These are phyloP conservation scores for Chlamydomonas schloesseri DNA, from an alignment of 139 green algal genomes.

Conservation along the genomic window DNA sequence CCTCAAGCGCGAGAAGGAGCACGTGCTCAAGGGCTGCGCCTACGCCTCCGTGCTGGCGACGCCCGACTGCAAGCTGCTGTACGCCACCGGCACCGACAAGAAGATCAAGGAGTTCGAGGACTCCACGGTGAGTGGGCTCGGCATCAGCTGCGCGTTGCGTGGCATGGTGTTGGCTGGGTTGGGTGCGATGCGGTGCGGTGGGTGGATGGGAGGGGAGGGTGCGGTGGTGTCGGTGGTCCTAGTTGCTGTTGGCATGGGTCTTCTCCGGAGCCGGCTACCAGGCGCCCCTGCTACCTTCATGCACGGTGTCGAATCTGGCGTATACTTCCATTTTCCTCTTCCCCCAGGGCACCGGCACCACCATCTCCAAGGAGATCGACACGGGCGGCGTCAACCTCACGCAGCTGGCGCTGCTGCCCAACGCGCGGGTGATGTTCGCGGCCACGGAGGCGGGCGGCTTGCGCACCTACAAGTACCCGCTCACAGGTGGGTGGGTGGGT, in stretches of 20 bases:
- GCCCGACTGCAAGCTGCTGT: conserved; percentile 77
- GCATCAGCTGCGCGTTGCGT: too few relatives aligned
- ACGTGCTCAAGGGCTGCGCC: conserved; percentile 75
- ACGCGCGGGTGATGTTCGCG: conserved; percentile 78
- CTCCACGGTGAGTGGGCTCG: conserved; percentile 14
- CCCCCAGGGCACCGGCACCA: conserved; percentile 67
- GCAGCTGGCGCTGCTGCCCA: conserved; percentile 53
- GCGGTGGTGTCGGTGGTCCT: too few relatives aligned
- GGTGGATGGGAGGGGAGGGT: neutral
- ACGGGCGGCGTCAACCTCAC: conserved; percentile 66
- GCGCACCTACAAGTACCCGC: conserved; percentile 86
- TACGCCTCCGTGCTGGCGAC: conserved; percentile 77
- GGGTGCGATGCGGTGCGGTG: neutral
- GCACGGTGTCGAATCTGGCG: too few relatives aligned
- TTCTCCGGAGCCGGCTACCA: too few relatives aligned
- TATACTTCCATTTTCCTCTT: too few relatives aligned
- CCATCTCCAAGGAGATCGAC: conserved; percentile 83
- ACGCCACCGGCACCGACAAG: conserved; percentile 75
- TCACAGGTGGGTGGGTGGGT: conserved; percentile 71
- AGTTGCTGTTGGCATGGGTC: too few relatives aligned
- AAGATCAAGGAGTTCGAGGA: conserved; percentile 93
- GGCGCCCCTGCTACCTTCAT: too few relatives aligned
- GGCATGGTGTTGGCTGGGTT: neutral
- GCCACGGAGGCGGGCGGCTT: conserved; percentile 79
- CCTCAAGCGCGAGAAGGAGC: conserved; percentile 79